A percentile compares a stretch with the other conserved stretches of the same genome.
Evolutionary conservation across 139 green algal genomes (phyloP).

Genomic region (Chlamydomonas asymmetrica): DNA sequence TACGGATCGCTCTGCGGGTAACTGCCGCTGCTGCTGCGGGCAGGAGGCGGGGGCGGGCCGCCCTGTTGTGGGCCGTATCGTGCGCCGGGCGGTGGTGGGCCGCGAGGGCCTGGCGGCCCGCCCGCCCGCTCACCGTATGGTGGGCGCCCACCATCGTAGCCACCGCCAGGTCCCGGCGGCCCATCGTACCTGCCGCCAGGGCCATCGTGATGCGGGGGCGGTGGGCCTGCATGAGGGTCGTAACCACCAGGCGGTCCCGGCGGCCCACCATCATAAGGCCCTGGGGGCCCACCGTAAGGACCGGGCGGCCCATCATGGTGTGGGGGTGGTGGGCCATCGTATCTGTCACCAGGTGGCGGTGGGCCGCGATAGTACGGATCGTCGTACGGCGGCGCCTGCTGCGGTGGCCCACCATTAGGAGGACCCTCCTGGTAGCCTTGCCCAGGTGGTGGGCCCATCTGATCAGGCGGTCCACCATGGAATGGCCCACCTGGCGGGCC

Average conservation of each 20-base stretch:
- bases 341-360: too few relatives aligned
- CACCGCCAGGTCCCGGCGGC: background rate
- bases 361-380: background rate
- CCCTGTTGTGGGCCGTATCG: too few relatives aligned
- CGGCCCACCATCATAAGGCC: too few relatives aligned
- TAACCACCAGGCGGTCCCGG: background rate
- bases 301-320: constrained; percentile 1
- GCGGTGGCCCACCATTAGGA: background rate
- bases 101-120: background rate
- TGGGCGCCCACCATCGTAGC: too few relatives aligned
- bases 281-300: too few relatives aligned
- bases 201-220: background rate
- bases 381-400: constrained; percentile 5
- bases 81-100: constrained; percentile 2
- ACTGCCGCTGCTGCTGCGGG: background rate
- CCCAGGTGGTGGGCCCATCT: background rate
- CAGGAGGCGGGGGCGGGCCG: background rate
- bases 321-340: background rate
- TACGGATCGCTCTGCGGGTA: constrained; percentile 6
- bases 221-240: background rate
- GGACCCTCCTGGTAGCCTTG: background rate
- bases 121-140: too few relatives aligned
- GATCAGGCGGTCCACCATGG: background rate
- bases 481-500: background rate
- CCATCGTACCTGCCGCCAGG: background rate